Evolutionary conservation across 495 filamentous ascomycete genomes (phyloP).

Genomic region (Penicillium taxi): DNA sequence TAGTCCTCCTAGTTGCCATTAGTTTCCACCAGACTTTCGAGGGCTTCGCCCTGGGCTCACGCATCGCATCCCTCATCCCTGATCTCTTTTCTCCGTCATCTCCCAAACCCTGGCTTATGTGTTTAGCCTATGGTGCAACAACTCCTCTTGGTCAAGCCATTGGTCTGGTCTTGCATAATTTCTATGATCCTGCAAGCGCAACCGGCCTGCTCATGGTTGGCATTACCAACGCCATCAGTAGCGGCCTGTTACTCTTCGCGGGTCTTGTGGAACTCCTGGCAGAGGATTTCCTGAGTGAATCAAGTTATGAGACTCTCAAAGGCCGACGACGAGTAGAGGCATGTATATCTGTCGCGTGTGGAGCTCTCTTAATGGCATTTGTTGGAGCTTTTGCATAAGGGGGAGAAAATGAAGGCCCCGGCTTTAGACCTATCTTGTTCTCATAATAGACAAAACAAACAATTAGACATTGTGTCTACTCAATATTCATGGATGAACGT

Average conservation of each 20-base stretch:
- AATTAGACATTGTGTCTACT: no score
- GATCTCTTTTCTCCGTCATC: slow-evolving; percentile 42
- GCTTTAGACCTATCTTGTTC: no score
- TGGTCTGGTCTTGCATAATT: slow-evolving; percentile 67
- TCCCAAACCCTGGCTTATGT: slow-evolving; percentile 85
- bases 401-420: no score
- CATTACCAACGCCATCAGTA: slow-evolving; percentile 84
- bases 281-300: slow-evolving; percentile 86
- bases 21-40: slow-evolving; percentile 81
- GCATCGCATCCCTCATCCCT: slow-evolving; percentile 58
- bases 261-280: slow-evolving; percentile 86
- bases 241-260: slow-evolving; percentile 80
- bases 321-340: slow-evolving; percentile 67
- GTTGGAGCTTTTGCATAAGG: slow-evolving; percentile 79
- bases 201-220: slow-evolving; percentile 85
- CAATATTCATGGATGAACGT: no score
- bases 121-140: slow-evolving; percentile 80
- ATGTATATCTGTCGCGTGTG: slow-evolving; percentile 65
- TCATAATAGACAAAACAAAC: slow-evolving; percentile 1
- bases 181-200: slow-evolving; percentile 78
- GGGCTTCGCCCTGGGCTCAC: slow-evolving; percentile 65
- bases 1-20: slow-evolving; percentile 74
- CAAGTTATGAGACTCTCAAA: slow-evolving; percentile 67
- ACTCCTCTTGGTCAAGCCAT: slow-evolving; percentile 89
- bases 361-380: slow-evolving; percentile 74